Conservation (phyloP, 2,329 filamentous ascomycete genomes). For the Fusarium tuaranense region DNA sequence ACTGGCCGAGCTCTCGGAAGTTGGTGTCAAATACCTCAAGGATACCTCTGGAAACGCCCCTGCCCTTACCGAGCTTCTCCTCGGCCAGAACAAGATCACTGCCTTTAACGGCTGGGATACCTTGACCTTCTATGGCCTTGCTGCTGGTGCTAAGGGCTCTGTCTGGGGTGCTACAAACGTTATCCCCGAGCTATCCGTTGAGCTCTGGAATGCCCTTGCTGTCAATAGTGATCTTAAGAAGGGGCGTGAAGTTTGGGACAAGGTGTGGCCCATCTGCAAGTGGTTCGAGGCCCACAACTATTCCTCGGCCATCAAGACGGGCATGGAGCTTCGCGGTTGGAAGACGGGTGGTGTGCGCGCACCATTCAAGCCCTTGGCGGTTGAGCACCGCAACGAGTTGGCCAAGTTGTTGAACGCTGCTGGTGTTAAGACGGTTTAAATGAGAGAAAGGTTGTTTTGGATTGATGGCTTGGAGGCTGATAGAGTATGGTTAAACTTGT, state of each 20-base stretch:
- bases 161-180: slow-evolving; percentile 62
- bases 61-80: slow-evolving; percentile 58
- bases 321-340: slow-evolving; percentile 57
- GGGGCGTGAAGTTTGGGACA: slow-evolving; percentile 57
- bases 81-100: slow-evolving; percentile 52
- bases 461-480: no score
- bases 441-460: background rate
- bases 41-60: slow-evolving; percentile 62
- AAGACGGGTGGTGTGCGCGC: slow-evolving; percentile 58
- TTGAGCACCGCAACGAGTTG: background rate
- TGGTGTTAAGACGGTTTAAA: background rate
- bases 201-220: slow-evolving; percentile 55
- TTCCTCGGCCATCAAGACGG: slow-evolving; percentile 58
- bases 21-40: slow-evolving; percentile 60
- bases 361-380: slow-evolving; percentile 40
- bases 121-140: slow-evolving; percentile 60
- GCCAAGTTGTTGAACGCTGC: background rate
- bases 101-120: slow-evolving; percentile 64
- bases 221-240: slow-evolving; percentile 50
- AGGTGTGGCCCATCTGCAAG: slow-evolving; percentile 59
- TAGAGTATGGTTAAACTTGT: no score
- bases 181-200: slow-evolving; percentile 58
- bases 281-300: slow-evolving; percentile 60
- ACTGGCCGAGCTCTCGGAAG: slow-evolving; percentile 53
- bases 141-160: slow-evolving; percentile 57